Evolutionary conservation across 2,329 filamentous ascomycete genomes (phyloP), one percentile per base, ranked within the genome.

Genomic region (Colletotrichum tofieldiae): DNA sequence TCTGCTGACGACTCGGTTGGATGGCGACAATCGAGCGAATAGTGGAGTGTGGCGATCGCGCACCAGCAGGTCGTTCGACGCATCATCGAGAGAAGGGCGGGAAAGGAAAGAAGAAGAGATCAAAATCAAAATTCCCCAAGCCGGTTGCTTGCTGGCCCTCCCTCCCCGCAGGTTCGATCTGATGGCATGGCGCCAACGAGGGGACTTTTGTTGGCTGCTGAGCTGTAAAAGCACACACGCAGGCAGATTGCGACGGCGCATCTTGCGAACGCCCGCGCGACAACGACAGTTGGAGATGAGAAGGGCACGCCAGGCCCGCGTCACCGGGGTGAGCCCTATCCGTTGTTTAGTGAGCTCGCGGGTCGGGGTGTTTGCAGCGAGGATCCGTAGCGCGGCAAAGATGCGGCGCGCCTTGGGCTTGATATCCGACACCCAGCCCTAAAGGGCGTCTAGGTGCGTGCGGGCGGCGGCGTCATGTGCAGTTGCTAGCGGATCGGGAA

Each of bases 121-220:
- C 4, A 32, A 32, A 32, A 32, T 32, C 4, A 32, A 32, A 32
- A 32, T 26, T 26, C 29, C 29, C 35, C 35, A 11, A 37, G 56
- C 35, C 49, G 54, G 9, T 16, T 47, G 43, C 12, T 51, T 54
- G 61, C 26, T 39, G 32, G 47, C 35, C 23, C 23, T 26, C 23
- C 37, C 18, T 61, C 37, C 35, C 49, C 37, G 37, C 49, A 64
- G 16, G 18, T 43, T 41, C 23, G 49, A 55, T 26, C 45, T 55
- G 37, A 55, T 55, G 47, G 39, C 61, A 55, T 64, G 61, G 61
- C 49, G 54, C 23, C n/a, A 26, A 37, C 32, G 14, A 26, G 23
- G 64, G 65, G 45, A 69, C 58, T 59, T 72, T 69, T 60, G 65
- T 54, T 29, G 37, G 65, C 65, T 69, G 65, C 23, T 69, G 45